Conservation (phyloP, 2,329 filamentous ascomycete genomes). For the Botrytis squamosa region DNA sequence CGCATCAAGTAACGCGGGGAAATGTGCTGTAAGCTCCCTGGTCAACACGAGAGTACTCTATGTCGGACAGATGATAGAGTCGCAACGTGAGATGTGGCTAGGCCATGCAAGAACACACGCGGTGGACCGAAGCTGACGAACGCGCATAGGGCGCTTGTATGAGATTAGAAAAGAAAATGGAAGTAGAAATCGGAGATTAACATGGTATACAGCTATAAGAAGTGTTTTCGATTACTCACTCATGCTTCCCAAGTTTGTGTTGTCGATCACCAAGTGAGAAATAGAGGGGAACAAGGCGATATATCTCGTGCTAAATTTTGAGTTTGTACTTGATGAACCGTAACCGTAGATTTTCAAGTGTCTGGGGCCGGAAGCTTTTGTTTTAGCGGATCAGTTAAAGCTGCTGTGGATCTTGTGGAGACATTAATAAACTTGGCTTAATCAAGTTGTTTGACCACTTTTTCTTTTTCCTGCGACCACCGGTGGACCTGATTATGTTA, state of each 20-base stretch:
- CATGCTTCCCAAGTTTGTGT: background rate
- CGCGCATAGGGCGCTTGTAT: slow-evolving; percentile 20
- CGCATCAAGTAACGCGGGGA: slow-evolving; percentile 16
- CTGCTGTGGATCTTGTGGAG: background rate
- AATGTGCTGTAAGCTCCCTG: slow-evolving; percentile 20
- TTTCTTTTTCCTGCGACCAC: background rate
- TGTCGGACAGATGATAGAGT: slow-evolving; percentile 20
- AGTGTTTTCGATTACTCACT: slow-evolving; percentile 1
- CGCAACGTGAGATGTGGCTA: slow-evolving; percentile 21
- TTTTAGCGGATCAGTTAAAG: slow-evolving; percentile 11
- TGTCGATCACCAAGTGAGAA: background rate
- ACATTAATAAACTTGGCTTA: background rate
- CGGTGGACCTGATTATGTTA: background rate
- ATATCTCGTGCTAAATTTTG: background rate
- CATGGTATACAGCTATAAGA: slow-evolving; percentile 1
- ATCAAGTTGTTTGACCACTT: background rate
- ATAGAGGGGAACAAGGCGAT: background rate
- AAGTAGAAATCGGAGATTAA: background rate
- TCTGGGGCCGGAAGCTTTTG: slow-evolving; percentile 18
- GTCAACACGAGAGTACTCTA: slow-evolving; percentile 8
- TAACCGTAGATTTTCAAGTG: background rate
- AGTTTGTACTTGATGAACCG: background rate
- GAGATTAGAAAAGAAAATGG: background rate
- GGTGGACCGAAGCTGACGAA: slow-evolving; percentile 5
- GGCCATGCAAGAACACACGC: slow-evolving; percentile 21